Evolutionary conservation across 768 basidiomycete genomes (phyloP).

Genomic region (Hypsizygus marmoreus): DNA sequence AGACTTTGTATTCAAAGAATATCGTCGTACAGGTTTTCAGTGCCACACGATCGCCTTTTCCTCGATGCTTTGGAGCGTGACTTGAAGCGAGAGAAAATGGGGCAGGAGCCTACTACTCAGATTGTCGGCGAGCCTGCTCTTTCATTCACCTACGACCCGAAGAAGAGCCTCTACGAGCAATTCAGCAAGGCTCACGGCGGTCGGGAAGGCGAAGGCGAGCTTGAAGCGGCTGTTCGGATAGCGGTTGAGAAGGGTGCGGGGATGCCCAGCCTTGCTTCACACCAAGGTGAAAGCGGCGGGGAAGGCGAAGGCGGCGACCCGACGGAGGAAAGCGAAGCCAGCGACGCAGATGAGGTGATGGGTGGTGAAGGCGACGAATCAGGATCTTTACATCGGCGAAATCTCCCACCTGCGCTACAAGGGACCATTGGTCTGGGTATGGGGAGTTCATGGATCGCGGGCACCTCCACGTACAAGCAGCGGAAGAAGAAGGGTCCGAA

Average conservation of each 20-base stretch:
- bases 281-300: conserved; percentile 9
- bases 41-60: conserved; percentile 95
- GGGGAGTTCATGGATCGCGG: conserved; percentile 74
- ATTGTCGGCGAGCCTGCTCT: conserved; percentile 77
- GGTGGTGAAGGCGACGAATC: conserved; percentile 19
- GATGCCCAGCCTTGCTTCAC: too few relatives aligned
- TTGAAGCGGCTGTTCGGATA: conserved; percentile 36
- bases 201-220: conserved; percentile 42
- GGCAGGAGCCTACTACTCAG: conserved; percentile 79
- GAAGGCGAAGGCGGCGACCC: conserved; percentile 21
- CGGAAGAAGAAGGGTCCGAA: conserved; percentile 73
- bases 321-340: conserved; percentile 27
- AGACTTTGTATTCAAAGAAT: background rate
- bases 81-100: conserved; percentile 93
- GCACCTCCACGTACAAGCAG: conserved; percentile 87
- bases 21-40: conserved; percentile 74
- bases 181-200: conserved; percentile 56
- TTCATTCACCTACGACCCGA: conserved; percentile 88
- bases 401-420: conserved; percentile 20
- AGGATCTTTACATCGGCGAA: conserved; percentile 13
- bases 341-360: conserved; percentile 25
- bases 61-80: conserved; percentile 96
- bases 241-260: conserved; percentile 29
- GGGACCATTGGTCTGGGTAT: conserved; percentile 48
- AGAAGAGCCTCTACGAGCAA: conserved; percentile 85